Evolutionary conservation across 2,329 filamentous ascomycete genomes (phyloP).

Genomic region (Epichloe baconii): DNA sequence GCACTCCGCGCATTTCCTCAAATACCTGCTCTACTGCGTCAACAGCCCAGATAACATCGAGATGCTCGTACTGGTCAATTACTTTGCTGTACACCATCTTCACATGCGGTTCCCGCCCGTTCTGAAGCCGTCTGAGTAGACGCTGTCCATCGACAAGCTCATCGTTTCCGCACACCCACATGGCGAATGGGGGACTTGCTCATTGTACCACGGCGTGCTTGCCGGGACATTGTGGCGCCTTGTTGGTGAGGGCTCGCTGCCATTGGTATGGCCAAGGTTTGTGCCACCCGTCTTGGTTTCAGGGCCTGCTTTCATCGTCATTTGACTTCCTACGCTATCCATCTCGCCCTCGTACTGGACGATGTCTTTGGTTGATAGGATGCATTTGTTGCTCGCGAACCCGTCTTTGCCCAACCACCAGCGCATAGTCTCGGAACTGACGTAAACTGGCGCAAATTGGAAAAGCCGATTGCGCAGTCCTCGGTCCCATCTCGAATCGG

Average conservation of each 20-base stretch:
- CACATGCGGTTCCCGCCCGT: constrained; percentile 69
- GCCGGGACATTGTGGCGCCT: constrained; percentile 19
- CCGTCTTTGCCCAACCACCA: constrained; percentile 91
- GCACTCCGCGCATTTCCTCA: constrained; percentile 61
- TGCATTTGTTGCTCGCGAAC: constrained; percentile 69
- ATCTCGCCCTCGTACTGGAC: constrained; percentile 47
- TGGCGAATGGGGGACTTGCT: constrained; percentile 66
- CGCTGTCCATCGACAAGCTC: constrained; percentile 70
- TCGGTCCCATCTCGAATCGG: constrained; percentile 71
- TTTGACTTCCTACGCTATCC: constrained; percentile 30
- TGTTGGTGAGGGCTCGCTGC: constrained; percentile 5
- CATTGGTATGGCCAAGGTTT: neutral
- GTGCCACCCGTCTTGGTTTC: neutral
- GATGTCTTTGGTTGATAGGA: constrained; percentile 65
- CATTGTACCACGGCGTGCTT: constrained; percentile 67
- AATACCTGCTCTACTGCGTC: constrained; percentile 76
- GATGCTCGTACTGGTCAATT: constrained; percentile 79
- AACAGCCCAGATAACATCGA: constrained; percentile 93
- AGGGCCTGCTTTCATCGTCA: neutral
- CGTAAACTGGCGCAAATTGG: constrained; percentile 83
- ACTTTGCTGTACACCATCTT: constrained; percentile 69
- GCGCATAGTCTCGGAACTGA: constrained; percentile 78
- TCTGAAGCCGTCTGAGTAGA: constrained; percentile 60
- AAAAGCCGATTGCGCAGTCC: constrained; percentile 72
- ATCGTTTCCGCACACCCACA: constrained; percentile 80